Evolutionary conservation across 345 rosid genomes (phyloP), one percentile per base, ranked within the genome.

Genomic region (Eucalyptus erythrocorys): DNA sequence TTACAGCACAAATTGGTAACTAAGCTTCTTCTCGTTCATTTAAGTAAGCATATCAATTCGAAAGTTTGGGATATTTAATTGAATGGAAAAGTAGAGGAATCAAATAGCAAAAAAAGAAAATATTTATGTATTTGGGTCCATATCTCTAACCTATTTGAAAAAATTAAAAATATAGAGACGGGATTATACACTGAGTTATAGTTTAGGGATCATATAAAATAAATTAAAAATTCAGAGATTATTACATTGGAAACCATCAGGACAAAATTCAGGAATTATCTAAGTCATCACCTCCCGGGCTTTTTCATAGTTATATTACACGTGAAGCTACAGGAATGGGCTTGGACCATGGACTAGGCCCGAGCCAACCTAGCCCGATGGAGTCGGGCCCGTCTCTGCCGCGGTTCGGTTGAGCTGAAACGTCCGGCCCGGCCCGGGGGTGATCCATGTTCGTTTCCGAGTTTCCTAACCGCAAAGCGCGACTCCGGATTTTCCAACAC

Each of bases 51-150:
- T 26, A 26, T 10, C n/a, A 26, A 26, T 24, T 26, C 11, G n/a
- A 26, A 26, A 57, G 13, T 10, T 4, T 57, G 13, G 13, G n/a
- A 57, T 26, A 57, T 5, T 57, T 57, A 26, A 5, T 57, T 11
- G 6, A 57, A 57, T 57, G n/a, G 19, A 48, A 48, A 24, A 24
- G 27, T 57, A 5, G n/a, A 24, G 64, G 64, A 2, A 11, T 57
- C n/a, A 5, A 57, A 57, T 57, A 2, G n/a, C n/a, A 8, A 57
- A 57, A 57, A 26, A 19, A 57, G 6, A 10, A 57, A 57, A 1
- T 57, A 26, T 11, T 2, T 26, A 57, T 4, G 0, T 57, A 10
- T 26, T 57, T 5, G 64, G 49, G n/a, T 48, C 14, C 2, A 0
- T 14, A 48, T 48, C 49, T 12, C 49, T 48, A 48, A 12, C 4